These are phyloP conservation scores for Extremus antarcticus DNA, from an alignment of 495 filamentous ascomycete genomes.

Conservation along the genomic window DNA sequence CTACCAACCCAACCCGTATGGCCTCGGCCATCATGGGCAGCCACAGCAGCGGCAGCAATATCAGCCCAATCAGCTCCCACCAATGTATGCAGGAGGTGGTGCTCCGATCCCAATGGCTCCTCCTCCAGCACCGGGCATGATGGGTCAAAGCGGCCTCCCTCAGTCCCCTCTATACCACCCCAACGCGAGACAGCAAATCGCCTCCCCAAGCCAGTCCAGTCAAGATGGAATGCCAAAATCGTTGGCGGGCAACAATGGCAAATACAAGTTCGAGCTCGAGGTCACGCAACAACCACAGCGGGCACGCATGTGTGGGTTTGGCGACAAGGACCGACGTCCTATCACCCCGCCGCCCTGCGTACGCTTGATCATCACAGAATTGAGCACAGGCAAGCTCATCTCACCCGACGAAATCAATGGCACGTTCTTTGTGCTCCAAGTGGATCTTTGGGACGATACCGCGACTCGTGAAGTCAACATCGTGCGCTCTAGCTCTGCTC, in stretches of 20 bases:
- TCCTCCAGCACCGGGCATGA: neutral
- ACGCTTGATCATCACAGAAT: constrained; percentile 69
- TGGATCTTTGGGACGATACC: constrained; percentile 82
- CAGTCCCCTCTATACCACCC: neutral
- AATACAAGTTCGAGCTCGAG: constrained; percentile 50
- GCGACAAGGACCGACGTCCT: constrained; percentile 94
- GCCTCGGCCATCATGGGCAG: neutral
- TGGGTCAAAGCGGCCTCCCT: neutral
- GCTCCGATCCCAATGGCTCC: neutral
- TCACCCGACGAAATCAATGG: constrained; percentile 84
- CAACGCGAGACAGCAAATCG: neutral
- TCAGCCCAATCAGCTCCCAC: neutral
- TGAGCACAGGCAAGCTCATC: constrained; percentile 69
- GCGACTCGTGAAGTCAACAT: constrained; percentile 86
- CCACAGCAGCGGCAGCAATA: constrained; percentile 1
- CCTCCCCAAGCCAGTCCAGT: neutral
- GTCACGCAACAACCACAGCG: constrained; percentile 89
- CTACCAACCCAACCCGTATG: neutral
- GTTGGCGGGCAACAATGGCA: constrained; percentile 4
- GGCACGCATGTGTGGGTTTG: constrained; percentile 97
- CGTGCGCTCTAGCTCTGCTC: constrained; percentile 60
- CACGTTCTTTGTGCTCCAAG: constrained; percentile 82
- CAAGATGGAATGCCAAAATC: neutral
- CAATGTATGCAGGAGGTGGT: neutral
- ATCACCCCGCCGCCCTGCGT: constrained; percentile 96